Conservation (phyloP, 148 eudicot species). For the Rhododendron ferrugineum region DNA sequence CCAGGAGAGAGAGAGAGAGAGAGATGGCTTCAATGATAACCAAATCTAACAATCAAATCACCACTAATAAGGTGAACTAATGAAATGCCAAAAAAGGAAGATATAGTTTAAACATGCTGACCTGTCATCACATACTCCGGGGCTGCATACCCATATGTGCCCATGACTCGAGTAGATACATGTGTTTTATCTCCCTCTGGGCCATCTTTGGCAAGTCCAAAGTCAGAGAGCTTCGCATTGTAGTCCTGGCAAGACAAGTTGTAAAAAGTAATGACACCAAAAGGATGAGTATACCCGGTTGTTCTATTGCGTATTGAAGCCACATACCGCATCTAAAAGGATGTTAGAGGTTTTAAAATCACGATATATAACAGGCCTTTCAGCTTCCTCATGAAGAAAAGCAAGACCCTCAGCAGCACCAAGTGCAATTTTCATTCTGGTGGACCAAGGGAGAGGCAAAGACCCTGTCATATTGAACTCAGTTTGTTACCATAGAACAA, state of each 20-base stretch:
- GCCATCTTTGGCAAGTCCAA: conserved; percentile 53
- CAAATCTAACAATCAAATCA: background rate
- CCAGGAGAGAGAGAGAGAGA: background rate
- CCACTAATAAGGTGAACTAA: background rate
- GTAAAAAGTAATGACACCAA: background rate
- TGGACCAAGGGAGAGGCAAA: conserved; percentile 42
- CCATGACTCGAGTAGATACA: conserved; percentile 49
- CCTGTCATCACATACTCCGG: conserved; percentile 52
- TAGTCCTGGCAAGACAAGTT: conserved; percentile 28
- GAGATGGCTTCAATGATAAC: background rate
- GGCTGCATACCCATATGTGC: conserved; percentile 48
- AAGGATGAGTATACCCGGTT: background rate
- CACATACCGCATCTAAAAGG: conserved; percentile 36
- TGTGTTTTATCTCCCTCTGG: conserved; percentile 48
- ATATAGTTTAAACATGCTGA: conserved; percentile 3
- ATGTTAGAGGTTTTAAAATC: conserved; percentile 51
- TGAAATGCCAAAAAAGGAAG: background rate
- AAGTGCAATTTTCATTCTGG: conserved; percentile 42
- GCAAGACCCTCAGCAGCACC: conserved; percentile 51
- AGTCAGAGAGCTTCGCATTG: conserved; percentile 52
- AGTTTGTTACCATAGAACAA: conserved; percentile 1
- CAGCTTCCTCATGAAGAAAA: conserved; percentile 52
- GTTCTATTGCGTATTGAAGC: conserved; percentile 3
- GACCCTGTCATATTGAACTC: conserved; percentile 26
- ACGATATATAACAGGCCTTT: conserved; percentile 46